These are phyloP conservation scores for Pichia ethanolica DNA, from an alignment of 805 yeast genomes.

Conservation along the genomic window DNA sequence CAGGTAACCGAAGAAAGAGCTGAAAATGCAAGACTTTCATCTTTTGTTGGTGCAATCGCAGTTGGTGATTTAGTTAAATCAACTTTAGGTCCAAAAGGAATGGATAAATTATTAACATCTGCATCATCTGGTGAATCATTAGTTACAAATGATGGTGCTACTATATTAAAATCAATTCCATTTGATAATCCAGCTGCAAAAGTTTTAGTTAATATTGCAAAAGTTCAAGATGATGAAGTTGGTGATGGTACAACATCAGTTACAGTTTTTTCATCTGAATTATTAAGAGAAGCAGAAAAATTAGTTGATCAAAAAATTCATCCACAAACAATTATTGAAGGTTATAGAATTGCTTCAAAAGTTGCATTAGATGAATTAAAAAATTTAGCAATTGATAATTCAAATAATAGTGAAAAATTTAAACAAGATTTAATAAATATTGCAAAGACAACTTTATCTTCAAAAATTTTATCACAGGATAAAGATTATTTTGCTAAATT, in stretches of 20 bases:
- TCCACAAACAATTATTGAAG: slow-evolving; percentile 96
- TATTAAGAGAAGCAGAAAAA: slow-evolving; percentile 89
- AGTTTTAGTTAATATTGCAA: slow-evolving; percentile 86
- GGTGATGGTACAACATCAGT: slow-evolving; percentile 99
- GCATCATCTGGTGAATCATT: slow-evolving; percentile 70
- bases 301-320: slow-evolving; percentile 89
- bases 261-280: slow-evolving; percentile 83
- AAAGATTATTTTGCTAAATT: slow-evolving; percentile 80
- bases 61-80: slow-evolving; percentile 95
- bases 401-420: slow-evolving; percentile 48
- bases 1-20: slow-evolving; percentile 97
- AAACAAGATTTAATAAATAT: slow-evolving; percentile 74
- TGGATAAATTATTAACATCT: slow-evolving; percentile 91
- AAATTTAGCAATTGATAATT: slow-evolving; percentile 68
- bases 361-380: slow-evolving; percentile 83
- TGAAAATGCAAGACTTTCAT: slow-evolving; percentile 94
- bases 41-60: slow-evolving; percentile 98
- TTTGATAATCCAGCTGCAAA: slow-evolving; percentile 97
- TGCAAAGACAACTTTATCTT: slow-evolving; percentile 88
- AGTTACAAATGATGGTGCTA: slow-evolving; percentile 98
- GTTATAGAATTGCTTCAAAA: slow-evolving; percentile 79
- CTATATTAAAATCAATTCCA: slow-evolving; percentile 88
- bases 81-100: slow-evolving; percentile 96
- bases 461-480: slow-evolving; percentile 92
- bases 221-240: slow-evolving; percentile 96